Conservation (phyloP, 345 rosid genomes). For the Raphanus sativus region DNA sequence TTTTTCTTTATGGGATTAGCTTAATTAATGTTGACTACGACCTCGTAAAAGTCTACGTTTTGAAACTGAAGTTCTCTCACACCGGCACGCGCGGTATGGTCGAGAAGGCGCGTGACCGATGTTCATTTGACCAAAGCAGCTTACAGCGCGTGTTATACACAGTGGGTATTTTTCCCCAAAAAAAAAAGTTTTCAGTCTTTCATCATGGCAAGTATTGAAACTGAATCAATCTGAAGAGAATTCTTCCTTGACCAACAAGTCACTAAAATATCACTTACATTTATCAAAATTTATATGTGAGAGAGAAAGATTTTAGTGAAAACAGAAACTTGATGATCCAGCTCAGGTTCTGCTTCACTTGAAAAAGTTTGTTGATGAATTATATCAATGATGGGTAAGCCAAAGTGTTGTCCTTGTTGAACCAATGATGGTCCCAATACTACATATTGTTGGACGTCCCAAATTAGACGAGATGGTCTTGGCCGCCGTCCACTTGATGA, state of each 20-base stretch:
- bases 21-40: constrained; percentile 1
- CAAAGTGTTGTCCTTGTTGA: background rate
- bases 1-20: background rate
- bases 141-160: constrained; percentile 5
- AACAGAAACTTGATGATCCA: background rate
- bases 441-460: too few species aligned
- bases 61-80: constrained; percentile 20
- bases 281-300: background rate
- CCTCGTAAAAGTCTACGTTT: background rate
- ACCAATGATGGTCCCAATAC: too few species aligned
- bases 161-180: too few species aligned
- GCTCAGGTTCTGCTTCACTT: too few species aligned
- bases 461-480: too few species aligned
- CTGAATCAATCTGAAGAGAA: background rate
- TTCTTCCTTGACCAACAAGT: background rate
- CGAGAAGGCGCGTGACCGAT: constrained; percentile 21
- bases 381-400: too few species aligned
- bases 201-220: too few species aligned
- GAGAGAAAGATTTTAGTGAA: background rate
- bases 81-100: constrained; percentile 13
- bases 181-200: too few species aligned
- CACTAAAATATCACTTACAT: background rate
- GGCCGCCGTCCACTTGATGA: too few species aligned
- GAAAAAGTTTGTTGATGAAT: too few species aligned
- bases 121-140: constrained; percentile 5